Conservation (phyloP, 768 basidiomycete genomes). For the Boletus vinaceobasis region DNA sequence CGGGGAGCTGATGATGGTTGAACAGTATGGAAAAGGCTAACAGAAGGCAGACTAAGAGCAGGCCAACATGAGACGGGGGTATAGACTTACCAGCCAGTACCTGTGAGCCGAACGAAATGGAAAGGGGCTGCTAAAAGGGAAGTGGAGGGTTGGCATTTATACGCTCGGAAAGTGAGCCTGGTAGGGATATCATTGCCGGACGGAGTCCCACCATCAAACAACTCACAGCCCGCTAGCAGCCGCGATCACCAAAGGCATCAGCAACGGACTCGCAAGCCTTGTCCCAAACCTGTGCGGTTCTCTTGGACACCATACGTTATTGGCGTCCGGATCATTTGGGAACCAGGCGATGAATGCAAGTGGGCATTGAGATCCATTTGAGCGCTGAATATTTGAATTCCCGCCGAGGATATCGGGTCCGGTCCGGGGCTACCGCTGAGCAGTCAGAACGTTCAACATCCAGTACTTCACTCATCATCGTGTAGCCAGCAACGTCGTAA, state of each 20-base stretch:
- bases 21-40: too few species aligned
- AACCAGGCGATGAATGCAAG: too few species aligned
- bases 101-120: constrained; percentile 18
- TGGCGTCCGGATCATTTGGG: neutral
- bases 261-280: neutral
- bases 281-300: neutral
- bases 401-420: too few species aligned
- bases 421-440: too few species aligned
- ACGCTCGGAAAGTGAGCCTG: neutral
- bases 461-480: too few species aligned
- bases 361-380: too few species aligned
- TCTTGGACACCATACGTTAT: too few species aligned
- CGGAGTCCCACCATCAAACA: neutral
- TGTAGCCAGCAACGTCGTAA: too few species aligned
- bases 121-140: constrained; percentile 7
- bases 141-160: neutral
- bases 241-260: neutral
- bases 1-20: too few species aligned
- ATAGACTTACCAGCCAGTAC: constrained; percentile 22
- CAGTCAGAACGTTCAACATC: too few species aligned
- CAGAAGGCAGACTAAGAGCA: constrained; percentile 1
- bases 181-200: neutral
- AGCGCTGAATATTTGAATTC: too few species aligned
- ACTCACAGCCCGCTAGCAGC: neutral
- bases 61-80: neutral